These are phyloP conservation scores for Rutstroemia sp. DNA, from an alignment of 2,329 filamentous ascomycete species.

Conservation along the genomic window DNA sequence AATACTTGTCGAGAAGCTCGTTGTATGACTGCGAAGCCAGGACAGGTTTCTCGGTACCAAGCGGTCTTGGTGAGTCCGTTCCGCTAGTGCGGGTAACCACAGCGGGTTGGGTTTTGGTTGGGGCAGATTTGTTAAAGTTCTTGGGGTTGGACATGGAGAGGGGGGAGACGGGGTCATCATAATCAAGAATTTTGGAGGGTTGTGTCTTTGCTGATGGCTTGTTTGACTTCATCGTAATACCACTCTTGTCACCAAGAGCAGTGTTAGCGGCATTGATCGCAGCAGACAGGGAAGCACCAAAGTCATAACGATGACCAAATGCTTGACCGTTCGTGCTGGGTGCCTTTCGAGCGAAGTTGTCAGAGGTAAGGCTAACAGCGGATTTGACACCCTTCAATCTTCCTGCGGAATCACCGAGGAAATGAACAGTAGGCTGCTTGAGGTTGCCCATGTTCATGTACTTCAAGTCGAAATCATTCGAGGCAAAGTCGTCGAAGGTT, in stretches of 20 bases:
- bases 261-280: slow-evolving; percentile 71
- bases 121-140: slow-evolving; percentile 14
- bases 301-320: slow-evolving; percentile 93
- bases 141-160: slow-evolving; percentile 15
- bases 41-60: slow-evolving; percentile 53
- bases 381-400: slow-evolving; percentile 67
- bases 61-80: slow-evolving; percentile 44
- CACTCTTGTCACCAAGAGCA: slow-evolving; percentile 49
- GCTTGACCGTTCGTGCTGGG: slow-evolving; percentile 53
- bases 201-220: slow-evolving; percentile 17
- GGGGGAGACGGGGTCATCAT: slow-evolving; percentile 13
- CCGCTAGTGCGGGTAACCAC: slow-evolving; percentile 20
- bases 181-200: slow-evolving; percentile 13
- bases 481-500: slow-evolving; percentile 61
- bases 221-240: slow-evolving; percentile 37
- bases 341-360: slow-evolving; percentile 31
- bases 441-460: slow-evolving; percentile 40
- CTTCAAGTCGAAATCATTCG: slow-evolving; percentile 39
- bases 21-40: slow-evolving; percentile 88
- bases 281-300: slow-evolving; percentile 81
- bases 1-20: slow-evolving; percentile 97
- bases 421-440: slow-evolving; percentile 51
- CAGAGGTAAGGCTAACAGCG: slow-evolving; percentile 44
- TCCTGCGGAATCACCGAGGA: slow-evolving; percentile 52
- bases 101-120: slow-evolving; percentile 24